These are phyloP conservation scores for Teratosphaeria gauchensis DNA, from an alignment of 2,329 filamentous ascomycete species.

Conservation along the genomic window DNA sequence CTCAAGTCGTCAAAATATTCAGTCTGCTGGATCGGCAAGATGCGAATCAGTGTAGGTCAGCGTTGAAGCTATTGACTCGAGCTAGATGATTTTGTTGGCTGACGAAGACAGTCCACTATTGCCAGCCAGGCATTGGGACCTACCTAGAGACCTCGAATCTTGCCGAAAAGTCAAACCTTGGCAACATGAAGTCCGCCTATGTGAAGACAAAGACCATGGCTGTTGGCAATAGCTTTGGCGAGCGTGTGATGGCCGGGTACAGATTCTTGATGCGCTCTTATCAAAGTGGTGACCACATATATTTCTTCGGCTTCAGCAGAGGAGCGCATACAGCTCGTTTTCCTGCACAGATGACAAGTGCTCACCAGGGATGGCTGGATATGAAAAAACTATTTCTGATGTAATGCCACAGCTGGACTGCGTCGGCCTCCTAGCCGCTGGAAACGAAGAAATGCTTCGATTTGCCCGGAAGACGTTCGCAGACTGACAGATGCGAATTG, in stretches of 20 bases:
- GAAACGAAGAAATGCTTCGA: slow-evolving; percentile 75
- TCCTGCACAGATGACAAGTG: slow-evolving; percentile 48
- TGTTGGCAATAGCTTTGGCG: slow-evolving; percentile 68
- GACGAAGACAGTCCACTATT: slow-evolving; percentile 42
- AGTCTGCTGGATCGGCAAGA: slow-evolving; percentile 60
- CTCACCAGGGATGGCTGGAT: no score
- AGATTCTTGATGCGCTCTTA: slow-evolving; percentile 27
- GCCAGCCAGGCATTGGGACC: slow-evolving; percentile 63
- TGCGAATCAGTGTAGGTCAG: slow-evolving; percentile 43
- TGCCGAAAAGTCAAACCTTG: slow-evolving; percentile 46
- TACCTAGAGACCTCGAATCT: slow-evolving; percentile 54
- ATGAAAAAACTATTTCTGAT: no score
- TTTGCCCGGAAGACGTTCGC: slow-evolving; percentile 64
- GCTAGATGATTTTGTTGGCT: slow-evolving; percentile 1
- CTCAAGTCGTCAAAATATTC: slow-evolving; percentile 54
- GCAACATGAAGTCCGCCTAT: slow-evolving; percentile 55
- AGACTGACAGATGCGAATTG: slow-evolving; percentile 57
- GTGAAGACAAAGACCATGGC: slow-evolving; percentile 69
- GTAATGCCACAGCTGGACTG: slow-evolving; percentile 42
- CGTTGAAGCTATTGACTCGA: neutral
- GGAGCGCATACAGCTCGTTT: slow-evolving; percentile 28
- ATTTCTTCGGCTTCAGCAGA: slow-evolving; percentile 27
- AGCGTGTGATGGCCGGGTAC: slow-evolving; percentile 77
- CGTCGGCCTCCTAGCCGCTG: slow-evolving; percentile 66
- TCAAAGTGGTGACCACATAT: slow-evolving; percentile 22